Conservation (phyloP, 78 protist genomes). For the Neovahlkampfia damariscottae region DNA sequence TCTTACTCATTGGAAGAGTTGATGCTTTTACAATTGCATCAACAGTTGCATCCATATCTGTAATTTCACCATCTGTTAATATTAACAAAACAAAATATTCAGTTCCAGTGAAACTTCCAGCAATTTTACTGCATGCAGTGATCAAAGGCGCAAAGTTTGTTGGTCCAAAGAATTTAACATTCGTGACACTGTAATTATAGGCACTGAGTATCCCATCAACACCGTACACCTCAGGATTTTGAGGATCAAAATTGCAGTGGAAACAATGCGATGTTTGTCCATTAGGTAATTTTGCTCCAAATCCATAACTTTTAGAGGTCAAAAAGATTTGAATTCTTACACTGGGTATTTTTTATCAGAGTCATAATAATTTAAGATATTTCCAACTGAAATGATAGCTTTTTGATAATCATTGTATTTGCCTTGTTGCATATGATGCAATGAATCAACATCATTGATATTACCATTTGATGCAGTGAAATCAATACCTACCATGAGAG, state of each 20-base stretch:
- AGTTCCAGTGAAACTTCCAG: background rate
- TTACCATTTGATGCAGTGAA: constrained; percentile 68
- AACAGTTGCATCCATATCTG: constrained; percentile 23
- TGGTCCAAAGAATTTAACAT: background rate
- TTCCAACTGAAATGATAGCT: constrained; percentile 44
- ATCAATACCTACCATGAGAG: constrained; percentile 59
- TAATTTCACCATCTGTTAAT: constrained; percentile 53
- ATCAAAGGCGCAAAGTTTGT: constrained; percentile 25
- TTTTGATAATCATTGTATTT: constrained; percentile 35
- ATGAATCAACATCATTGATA: constrained; percentile 15
- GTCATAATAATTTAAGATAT: constrained; percentile 48
- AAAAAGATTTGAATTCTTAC: no score
- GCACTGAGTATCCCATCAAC: constrained; percentile 2
- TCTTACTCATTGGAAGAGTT: constrained; percentile 29
- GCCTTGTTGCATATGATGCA: constrained; percentile 45
- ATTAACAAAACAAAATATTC: constrained; percentile 38
- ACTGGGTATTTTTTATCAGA: constrained; percentile 45
- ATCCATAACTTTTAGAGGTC: constrained; percentile 70
- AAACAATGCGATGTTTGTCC: constrained; percentile 33
- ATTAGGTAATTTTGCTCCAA: constrained; percentile 47
- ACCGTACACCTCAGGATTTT: background rate
- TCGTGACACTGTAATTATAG: background rate
- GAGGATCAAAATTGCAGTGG: constrained; percentile 3
- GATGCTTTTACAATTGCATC: constrained; percentile 41
- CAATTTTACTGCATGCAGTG: background rate